Evolutionary conservation across 116 monocot species (phyloP).

Genomic region (Cymodocea nodosa): DNA sequence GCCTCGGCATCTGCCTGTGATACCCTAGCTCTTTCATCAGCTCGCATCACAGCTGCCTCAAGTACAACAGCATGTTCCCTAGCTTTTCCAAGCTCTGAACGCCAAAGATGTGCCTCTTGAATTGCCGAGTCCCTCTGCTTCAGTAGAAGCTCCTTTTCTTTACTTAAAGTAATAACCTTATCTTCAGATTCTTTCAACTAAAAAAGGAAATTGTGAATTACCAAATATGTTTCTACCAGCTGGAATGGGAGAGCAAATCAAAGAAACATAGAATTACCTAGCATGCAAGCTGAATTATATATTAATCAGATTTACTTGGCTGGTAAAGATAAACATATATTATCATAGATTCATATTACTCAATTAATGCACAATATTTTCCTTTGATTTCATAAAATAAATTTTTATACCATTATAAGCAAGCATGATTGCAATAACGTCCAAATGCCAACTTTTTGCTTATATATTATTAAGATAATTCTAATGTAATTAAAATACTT

Average conservation of each 20-base stretch:
- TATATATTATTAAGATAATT: too few species aligned
- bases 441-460: too few species aligned
- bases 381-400: too few species aligned
- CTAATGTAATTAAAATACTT: too few species aligned
- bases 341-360: too few species aligned
- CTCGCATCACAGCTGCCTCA: constrained; percentile 86
- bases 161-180: constrained; percentile 33
- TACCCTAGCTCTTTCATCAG: constrained; percentile 84
- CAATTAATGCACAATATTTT: too few species aligned
- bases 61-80: constrained; percentile 74
- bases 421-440: too few species aligned
- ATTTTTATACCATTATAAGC: too few species aligned
- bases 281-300: neutral
- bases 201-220: neutral
- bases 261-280: neutral
- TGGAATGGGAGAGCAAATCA: neutral
- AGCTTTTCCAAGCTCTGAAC: constrained; percentile 92
- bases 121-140: constrained; percentile 79
- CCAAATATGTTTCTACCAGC: neutral
- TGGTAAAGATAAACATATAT: neutral
- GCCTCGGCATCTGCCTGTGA: constrained; percentile 54
- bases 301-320: neutral
- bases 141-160: constrained; percentile 49
- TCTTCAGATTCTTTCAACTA: constrained; percentile 76
- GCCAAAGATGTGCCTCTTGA: constrained; percentile 88